Evolutionary conservation across 495 filamentous ascomycete species (phyloP), one percentile per base, ranked within the genome.

Genomic region (Glonium stellatum): DNA sequence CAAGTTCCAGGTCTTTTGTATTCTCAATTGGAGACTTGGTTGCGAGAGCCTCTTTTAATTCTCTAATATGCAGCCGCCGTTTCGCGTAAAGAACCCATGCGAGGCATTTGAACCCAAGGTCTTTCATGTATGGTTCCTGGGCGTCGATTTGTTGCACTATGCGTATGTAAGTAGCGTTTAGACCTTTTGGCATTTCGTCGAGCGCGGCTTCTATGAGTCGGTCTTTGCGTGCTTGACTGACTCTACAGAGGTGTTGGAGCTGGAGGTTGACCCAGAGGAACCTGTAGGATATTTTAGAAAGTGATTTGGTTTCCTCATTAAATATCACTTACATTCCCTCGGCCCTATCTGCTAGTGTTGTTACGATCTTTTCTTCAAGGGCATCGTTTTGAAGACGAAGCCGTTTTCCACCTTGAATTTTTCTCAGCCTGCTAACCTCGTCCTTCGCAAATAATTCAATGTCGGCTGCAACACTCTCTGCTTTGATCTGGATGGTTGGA

Each of bases 311-410:
- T 27, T 41, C 27, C 8, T 54, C 36, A 4, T 15, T 35, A n/a
- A 54, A 3, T 15, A 54, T 25, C 39, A 56, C 53, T 60, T 58
- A 61, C 56, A 59, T 59, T 2, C 56, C 56, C 42, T 59, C 56
- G 9, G 56, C 56, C 34, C 35, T 59, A 3, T 59, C 19, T 13
- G 42, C 53, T 41, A 59, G 37, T 1, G 46, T 52, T 35, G 6
- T 3, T 9, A 59, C 52, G 25, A 59, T 59, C 18, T 23, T 59
- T 12, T 3, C 56, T 44, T 50, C 56, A 15, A 59, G 47, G 27
- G 25, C 46, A 41, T 51, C 31, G 47, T 44, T 59, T 4, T 4
- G 5, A 5, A 59, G 12, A 36, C 15, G 46, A 22, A 59, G 56
- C 46, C 35, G 52, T 25, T 52, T 49, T 3, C 56, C 56, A 21